phyloP scores from a whole-genome alignment of 352 stramenopile genomes.

The Phytophthora sp. region DNA sequence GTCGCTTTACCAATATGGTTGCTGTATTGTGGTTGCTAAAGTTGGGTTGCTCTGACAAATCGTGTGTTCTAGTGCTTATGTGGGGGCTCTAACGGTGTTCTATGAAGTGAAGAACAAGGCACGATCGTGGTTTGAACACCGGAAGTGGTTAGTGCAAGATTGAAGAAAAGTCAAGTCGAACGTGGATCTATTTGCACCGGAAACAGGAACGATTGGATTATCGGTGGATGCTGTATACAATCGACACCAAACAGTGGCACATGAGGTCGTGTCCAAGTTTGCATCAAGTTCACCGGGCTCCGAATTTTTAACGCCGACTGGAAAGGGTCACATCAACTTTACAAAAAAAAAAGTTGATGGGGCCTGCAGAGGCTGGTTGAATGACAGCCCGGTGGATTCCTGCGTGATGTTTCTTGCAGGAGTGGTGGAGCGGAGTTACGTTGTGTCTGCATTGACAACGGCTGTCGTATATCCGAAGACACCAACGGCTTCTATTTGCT shows the following conservation, averaged over 20 bases:
- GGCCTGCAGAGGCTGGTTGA: slow-evolving; percentile 4
- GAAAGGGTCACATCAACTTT: neutral
- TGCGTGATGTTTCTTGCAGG: slow-evolving; percentile 1
- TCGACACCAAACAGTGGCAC: slow-evolving; percentile 8
- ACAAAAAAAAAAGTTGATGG: slow-evolving; percentile 10
- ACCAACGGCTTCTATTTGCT: neutral
- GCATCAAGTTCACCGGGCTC: neutral
- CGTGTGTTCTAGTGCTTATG: neutral
- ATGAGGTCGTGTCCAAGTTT: slow-evolving; percentile 15
- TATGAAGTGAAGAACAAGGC: neutral
- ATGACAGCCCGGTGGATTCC: slow-evolving; percentile 11
- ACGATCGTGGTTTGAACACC: slow-evolving; percentile 6
- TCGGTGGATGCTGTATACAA: too few species aligned
- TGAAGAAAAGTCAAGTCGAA: too few species aligned
- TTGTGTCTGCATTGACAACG: neutral
- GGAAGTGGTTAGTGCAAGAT: too few species aligned
- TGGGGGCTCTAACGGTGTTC: neutral
- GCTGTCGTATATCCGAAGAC: neutral
- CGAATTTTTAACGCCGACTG: slow-evolving; percentile 1
- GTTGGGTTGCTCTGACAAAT: neutral
- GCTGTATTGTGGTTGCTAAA: too few species aligned
- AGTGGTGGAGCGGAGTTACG: neutral
- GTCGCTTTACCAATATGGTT: too few species aligned
- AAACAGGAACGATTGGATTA: too few species aligned
- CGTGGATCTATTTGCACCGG: too few species aligned